Evolutionary conservation across 495 filamentous ascomycete species (phyloP).

Genomic region (Daldinia decipiens): DNA sequence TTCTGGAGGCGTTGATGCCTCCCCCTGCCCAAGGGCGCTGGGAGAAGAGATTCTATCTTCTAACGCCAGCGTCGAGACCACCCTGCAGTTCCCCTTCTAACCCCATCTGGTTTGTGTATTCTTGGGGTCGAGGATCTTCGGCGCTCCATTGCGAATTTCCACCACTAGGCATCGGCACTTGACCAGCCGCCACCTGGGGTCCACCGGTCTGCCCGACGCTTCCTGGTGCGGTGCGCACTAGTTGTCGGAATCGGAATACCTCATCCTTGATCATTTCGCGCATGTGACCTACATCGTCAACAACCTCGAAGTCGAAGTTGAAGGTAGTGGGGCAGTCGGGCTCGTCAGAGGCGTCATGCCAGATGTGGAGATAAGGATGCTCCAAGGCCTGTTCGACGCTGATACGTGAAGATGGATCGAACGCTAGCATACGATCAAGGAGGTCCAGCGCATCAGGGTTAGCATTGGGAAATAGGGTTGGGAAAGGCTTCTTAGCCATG

Average conservation of each 20-base stretch:
- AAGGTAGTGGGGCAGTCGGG: slow-evolving; percentile 91
- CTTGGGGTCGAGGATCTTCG: slow-evolving; percentile 90
- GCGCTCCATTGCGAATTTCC: slow-evolving; percentile 75
- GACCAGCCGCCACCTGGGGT: slow-evolving; percentile 48
- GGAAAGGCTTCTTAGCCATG: slow-evolving; percentile 94
- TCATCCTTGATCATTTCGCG: slow-evolving; percentile 96
- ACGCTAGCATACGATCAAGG: slow-evolving; percentile 94
- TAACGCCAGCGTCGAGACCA: slow-evolving; percentile 71
- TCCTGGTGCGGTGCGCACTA: slow-evolving; percentile 74
- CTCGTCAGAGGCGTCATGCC: slow-evolving; percentile 97
- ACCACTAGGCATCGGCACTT: slow-evolving; percentile 77
- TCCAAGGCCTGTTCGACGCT: slow-evolving; percentile 93
- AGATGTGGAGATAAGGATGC: slow-evolving; percentile 95
- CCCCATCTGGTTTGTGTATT: slow-evolving; percentile 65
- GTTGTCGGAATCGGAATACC: slow-evolving; percentile 80
- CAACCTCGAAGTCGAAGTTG: slow-evolving; percentile 97
- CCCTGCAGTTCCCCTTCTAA: slow-evolving; percentile 88
- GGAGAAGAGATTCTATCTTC: slow-evolving; percentile 43
- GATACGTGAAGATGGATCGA: slow-evolving; percentile 91
- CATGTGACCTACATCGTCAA: slow-evolving; percentile 94
- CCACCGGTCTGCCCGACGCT: slow-evolving; percentile 38
- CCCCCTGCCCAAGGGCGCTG: background rate
- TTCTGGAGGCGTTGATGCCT: background rate
- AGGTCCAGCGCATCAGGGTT: slow-evolving; percentile 97
- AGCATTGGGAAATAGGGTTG: slow-evolving; percentile 87